Evolutionary conservation across 768 basidiomycete genomes (phyloP).

Genomic region (Trametes cinnabarina): DNA sequence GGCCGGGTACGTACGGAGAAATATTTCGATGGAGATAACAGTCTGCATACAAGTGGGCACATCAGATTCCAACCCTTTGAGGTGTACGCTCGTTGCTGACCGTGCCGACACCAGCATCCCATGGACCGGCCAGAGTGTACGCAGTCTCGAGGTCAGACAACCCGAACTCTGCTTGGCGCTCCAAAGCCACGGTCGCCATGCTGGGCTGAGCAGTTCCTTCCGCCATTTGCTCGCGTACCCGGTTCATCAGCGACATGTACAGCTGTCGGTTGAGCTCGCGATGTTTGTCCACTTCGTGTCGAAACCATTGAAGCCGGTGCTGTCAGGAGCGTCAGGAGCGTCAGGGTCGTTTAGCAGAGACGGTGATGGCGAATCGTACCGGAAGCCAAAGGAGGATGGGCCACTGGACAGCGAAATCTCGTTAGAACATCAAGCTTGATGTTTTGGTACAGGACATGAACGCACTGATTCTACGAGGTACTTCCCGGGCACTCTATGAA

Average conservation of each 20-base stretch:
- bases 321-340: no score
- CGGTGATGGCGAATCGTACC: background rate
- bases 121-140: slow-evolving; percentile 10
- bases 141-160: slow-evolving; percentile 11
- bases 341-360: no score
- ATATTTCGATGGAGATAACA: background rate
- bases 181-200: slow-evolving; percentile 4
- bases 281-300: slow-evolving; percentile 1
- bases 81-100: background rate
- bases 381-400: slow-evolving; percentile 3
- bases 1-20: background rate
- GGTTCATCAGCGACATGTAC: slow-evolving; percentile 5
- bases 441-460: background rate
- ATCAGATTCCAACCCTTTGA: no score
- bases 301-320: slow-evolving; percentile 10
- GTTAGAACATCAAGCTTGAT: background rate
- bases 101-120: slow-evolving; percentile 9
- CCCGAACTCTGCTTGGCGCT: slow-evolving; percentile 1
- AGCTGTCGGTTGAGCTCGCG: background rate
- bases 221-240: background rate
- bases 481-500: slow-evolving; percentile 1
- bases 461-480: slow-evolving; percentile 10
- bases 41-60: background rate
- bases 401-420: slow-evolving; percentile 2
- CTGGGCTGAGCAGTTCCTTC: slow-evolving; percentile 10